Conservation (phyloP, 2,329 filamentous ascomycete genomes). For the Myotisia sp. region DNA sequence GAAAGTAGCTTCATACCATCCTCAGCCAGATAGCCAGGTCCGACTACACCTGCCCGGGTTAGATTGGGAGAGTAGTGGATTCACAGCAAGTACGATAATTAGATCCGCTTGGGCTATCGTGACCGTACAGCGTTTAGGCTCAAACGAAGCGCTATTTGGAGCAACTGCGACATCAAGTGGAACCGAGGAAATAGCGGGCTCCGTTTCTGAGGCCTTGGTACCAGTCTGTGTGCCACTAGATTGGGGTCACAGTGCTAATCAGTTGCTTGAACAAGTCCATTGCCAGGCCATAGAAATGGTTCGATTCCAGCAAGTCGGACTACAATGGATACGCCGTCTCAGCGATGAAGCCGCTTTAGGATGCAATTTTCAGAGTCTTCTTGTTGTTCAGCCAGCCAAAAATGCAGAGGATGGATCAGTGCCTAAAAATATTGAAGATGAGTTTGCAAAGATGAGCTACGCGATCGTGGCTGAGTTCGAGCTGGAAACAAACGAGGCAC, state of each 20-base stretch:
- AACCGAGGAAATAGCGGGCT: too few relatives aligned
- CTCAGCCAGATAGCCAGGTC: neutral
- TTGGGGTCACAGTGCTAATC: neutral
- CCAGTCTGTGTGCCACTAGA: constrained; percentile 23
- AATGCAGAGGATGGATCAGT: too few relatives aligned
- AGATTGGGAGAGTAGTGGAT: neutral
- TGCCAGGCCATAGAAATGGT: constrained; percentile 39
- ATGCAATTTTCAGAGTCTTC: constrained; percentile 25
- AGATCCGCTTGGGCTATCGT: constrained; percentile 9
- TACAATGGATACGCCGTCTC: constrained; percentile 37
- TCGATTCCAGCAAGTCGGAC: constrained; percentile 41
- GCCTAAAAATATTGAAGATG: too few relatives aligned
- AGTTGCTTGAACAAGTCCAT: constrained; percentile 37
- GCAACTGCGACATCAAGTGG: constrained; percentile 23
- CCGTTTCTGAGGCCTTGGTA: too few relatives aligned
- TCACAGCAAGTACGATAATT: constrained; percentile 1
- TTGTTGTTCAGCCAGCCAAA: neutral
- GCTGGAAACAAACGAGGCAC: neutral
- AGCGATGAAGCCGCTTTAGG: constrained; percentile 30
- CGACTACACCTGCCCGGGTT: neutral
- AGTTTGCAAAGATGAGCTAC: too few relatives aligned
- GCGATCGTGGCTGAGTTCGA: neutral
- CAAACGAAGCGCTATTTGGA: constrained; percentile 29
- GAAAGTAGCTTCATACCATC: neutral
- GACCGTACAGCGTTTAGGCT: constrained; percentile 9